Conservation (phyloP, 257 asterid genomes). For the Rubia yunnanensis region DNA sequence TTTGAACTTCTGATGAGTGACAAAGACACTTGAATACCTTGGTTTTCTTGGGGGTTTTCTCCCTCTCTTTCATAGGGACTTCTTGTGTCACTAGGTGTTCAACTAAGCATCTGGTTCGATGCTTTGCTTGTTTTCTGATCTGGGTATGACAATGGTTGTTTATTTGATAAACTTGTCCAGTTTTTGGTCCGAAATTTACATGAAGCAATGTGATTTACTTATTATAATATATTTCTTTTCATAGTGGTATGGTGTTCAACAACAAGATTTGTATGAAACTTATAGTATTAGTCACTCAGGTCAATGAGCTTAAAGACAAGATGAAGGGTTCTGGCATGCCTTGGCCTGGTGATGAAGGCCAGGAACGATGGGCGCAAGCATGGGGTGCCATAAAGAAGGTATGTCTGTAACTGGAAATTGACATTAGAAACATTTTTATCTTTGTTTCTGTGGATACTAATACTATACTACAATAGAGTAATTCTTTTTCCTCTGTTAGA, state of each 20-base stretch:
- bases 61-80: background rate
- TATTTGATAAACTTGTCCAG: background rate
- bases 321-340: constrained; percentile 96
- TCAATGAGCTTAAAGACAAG: constrained; percentile 77
- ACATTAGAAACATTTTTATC: background rate
- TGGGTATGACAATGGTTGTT: background rate
- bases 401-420: background rate
- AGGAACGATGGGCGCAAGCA: constrained; percentile 90
- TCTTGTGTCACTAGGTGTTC: background rate
- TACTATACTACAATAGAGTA: background rate
- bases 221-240: background rate
- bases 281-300: constrained; percentile 23
- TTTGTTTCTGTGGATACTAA: background rate
- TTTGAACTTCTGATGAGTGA: background rate
- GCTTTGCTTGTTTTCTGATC: background rate
- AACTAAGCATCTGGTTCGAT: background rate
- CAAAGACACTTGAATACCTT: constrained; percentile 4
- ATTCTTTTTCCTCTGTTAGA: constrained; percentile 1
- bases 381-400: constrained; percentile 97
- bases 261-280: background rate
- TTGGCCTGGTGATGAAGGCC: constrained; percentile 99
- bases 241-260: background rate
- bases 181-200: background rate
- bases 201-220: background rate
- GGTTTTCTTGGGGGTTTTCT: background rate